Evolutionary conservation across 345 rosid species (phyloP), one percentile per base, ranked within the genome.

Genomic region (Murraya koenigii): DNA sequence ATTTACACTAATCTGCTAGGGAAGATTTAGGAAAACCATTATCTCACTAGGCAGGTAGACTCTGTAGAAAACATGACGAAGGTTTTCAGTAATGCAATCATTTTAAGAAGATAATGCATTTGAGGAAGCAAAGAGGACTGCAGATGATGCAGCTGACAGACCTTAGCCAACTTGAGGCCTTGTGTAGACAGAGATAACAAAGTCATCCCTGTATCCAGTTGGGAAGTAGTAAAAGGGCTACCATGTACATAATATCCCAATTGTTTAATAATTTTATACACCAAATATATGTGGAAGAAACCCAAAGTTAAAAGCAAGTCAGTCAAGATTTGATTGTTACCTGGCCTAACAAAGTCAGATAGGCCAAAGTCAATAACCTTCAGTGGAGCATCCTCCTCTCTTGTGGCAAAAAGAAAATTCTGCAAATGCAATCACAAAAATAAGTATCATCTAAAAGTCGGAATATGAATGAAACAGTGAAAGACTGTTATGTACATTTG

Each of bases 281-380:
- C 38, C 33, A 20, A 73, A 39, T 19, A 62, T 39, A 26, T 20
- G 19, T 26, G 8, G 1, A 38, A 72, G 38, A 63, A 44, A 44
- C 23, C 76, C 60, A 25, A 39, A 28, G 65, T 25, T 74, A 4
- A 62, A 38, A 67, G 61, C 59, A n/a, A 28, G 22, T 7, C 73
- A 70, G 33, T 74, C 41, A 28, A n/a, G 52, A 69, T 77, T 66
- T 49, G 59, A 67, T 71, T 68, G 32, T 75, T 90, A 93, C 98
- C 98, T 80, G 95, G 91, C 84, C 85, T 84, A 59, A 82, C 82
- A 83, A 84, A 95, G 82, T 95, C 97, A 78, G 98, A 93, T 61
- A 93, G 89, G 65, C 99, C 99, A 82, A 97, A 97, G 81, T 97
- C 99, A 72, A 94, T 97, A 66, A 93, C 89, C 89, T 93, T 97